These are phyloP conservation scores for Dipteronia sinensis DNA, from an alignment of 345 rosid species.

Conservation along the genomic window DNA sequence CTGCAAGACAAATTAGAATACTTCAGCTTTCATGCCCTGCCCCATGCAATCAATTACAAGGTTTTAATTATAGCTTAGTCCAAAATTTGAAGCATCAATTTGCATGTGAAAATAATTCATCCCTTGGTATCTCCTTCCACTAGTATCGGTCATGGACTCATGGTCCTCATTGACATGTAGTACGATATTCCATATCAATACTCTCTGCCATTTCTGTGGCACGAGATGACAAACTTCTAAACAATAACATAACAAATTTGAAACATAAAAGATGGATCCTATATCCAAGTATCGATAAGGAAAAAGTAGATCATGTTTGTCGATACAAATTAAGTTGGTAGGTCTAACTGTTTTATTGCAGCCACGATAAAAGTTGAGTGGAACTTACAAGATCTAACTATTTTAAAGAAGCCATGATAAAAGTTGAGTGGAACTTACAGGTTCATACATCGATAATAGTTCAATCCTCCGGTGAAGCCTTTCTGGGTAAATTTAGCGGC, in stretches of 20 bases:
- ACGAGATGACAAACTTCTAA: neutral
- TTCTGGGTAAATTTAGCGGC: constrained; percentile 23
- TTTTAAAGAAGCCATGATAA: too few relatives aligned
- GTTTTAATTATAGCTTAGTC: too few relatives aligned
- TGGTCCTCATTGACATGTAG: neutral
- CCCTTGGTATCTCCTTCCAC: neutral
- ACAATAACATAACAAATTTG: neutral
- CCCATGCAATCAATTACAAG: neutral
- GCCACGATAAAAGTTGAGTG: too few relatives aligned
- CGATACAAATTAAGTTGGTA: too few relatives aligned
- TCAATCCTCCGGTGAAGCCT: constrained; percentile 44
- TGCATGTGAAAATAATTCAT: too few relatives aligned
- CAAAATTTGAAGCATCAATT: neutral
- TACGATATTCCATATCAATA: neutral
- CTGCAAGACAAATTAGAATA: too few relatives aligned
- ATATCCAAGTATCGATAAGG: neutral
- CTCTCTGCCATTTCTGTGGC: neutral
- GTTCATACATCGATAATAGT: constrained; percentile 48
- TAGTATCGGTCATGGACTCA: too few relatives aligned
- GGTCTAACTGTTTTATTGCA: neutral
- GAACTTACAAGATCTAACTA: too few relatives aligned
- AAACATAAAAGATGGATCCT: neutral
- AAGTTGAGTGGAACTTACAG: constrained; percentile 18
- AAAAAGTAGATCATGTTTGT: neutral
- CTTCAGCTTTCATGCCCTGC: too few relatives aligned